Percentiles rank a stretch among this genome's conserved stretches.
Evolutionary conservation across 2,329 filamentous ascomycete genomes (phyloP).

Genomic region (Ophiostoma triangulosporum): DNA sequence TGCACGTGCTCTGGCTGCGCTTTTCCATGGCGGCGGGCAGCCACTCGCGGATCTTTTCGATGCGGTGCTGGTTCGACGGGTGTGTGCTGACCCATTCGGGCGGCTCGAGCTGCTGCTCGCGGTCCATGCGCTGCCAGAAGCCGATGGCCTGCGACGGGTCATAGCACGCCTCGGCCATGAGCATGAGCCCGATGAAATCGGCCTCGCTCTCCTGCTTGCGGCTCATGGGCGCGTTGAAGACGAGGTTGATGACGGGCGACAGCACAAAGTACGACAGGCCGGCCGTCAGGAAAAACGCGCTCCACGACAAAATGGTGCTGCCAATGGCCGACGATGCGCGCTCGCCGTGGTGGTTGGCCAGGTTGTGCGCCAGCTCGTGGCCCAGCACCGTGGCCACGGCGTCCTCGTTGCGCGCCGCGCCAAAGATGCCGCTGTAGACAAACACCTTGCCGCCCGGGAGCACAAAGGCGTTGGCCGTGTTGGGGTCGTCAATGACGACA

Average conservation of each 20-base stretch:
- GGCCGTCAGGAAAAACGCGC: slow-evolving; percentile 34
- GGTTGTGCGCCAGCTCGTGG: slow-evolving; percentile 68
- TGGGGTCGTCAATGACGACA: slow-evolving; percentile 54
- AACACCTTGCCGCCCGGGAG: slow-evolving; percentile 70
- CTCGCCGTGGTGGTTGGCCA: slow-evolving; percentile 56
- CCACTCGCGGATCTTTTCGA: slow-evolving; percentile 53
- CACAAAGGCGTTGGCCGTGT: slow-evolving; percentile 62
- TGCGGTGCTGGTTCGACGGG: slow-evolving; percentile 53
- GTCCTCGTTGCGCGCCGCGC: slow-evolving; percentile 52
- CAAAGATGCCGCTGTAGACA: slow-evolving; percentile 59
- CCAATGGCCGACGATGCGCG: slow-evolving; percentile 40
- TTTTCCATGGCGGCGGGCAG: slow-evolving; percentile 43
- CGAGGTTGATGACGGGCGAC: slow-evolving; percentile 42
- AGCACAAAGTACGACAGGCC: slow-evolving; percentile 27
- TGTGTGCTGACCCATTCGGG: slow-evolving; percentile 68
- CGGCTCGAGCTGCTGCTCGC: slow-evolving; percentile 30
- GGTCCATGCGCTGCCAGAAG: slow-evolving; percentile 57
- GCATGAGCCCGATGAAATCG: slow-evolving; percentile 68
- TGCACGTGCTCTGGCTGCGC: slow-evolving; percentile 39
- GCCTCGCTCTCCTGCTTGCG: slow-evolving; percentile 64
- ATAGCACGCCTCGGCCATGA: slow-evolving; percentile 73
- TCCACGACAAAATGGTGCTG: slow-evolving; percentile 37
- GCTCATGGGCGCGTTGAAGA: slow-evolving; percentile 55
- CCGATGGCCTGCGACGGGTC: slow-evolving; percentile 52
- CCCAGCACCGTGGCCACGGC: slow-evolving; percentile 62